These are phyloP conservation scores for Neoarthrinium moseri DNA, from an alignment of 2,329 filamentous ascomycete species.

Conservation along the genomic window DNA sequence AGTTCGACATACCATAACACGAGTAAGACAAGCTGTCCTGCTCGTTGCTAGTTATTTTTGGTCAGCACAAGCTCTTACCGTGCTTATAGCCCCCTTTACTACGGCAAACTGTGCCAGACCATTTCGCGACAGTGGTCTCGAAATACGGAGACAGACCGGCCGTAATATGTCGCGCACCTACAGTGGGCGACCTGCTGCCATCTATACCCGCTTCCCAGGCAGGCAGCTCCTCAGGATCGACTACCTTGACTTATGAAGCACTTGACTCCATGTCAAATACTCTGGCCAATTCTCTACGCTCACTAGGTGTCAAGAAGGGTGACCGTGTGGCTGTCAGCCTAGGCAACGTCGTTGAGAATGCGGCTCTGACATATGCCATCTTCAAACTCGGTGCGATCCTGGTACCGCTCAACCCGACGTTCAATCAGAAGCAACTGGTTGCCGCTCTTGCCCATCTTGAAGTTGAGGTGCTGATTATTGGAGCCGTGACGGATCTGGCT, in stretches of 20 bases:
- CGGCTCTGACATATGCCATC: slow-evolving; percentile 80
- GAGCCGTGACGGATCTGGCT: slow-evolving; percentile 82
- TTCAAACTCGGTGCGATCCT: slow-evolving; percentile 94
- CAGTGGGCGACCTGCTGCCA: slow-evolving; percentile 19
- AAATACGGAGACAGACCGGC: slow-evolving; percentile 63
- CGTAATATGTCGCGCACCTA: slow-evolving; percentile 50
- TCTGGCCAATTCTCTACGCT: slow-evolving; percentile 68
- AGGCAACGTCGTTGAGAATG: slow-evolving; percentile 83
- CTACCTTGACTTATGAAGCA: slow-evolving; percentile 68
- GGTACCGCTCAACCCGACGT: slow-evolving; percentile 90
- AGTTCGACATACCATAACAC: too few species aligned
- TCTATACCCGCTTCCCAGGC: slow-evolving; percentile 37
- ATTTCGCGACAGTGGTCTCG: slow-evolving; percentile 67
- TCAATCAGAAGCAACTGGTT: slow-evolving; percentile 76
- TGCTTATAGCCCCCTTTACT: slow-evolving; percentile 61
- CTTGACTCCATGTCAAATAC: slow-evolving; percentile 77
- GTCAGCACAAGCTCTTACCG: not conserved
- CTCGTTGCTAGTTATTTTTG: too few species aligned
- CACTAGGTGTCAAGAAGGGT: slow-evolving; percentile 74
- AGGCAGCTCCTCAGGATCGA: slow-evolving; percentile 58
- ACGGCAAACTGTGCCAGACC: slow-evolving; percentile 66
- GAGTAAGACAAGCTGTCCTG: too few species aligned
- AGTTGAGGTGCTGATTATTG: slow-evolving; percentile 74
- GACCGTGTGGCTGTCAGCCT: slow-evolving; percentile 83
- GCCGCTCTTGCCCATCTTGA: slow-evolving; percentile 76